These are phyloP conservation scores for Westerdykella aurantiaca DNA, from an alignment of 2,329 filamentous ascomycete genomes.

Conservation along the genomic window DNA sequence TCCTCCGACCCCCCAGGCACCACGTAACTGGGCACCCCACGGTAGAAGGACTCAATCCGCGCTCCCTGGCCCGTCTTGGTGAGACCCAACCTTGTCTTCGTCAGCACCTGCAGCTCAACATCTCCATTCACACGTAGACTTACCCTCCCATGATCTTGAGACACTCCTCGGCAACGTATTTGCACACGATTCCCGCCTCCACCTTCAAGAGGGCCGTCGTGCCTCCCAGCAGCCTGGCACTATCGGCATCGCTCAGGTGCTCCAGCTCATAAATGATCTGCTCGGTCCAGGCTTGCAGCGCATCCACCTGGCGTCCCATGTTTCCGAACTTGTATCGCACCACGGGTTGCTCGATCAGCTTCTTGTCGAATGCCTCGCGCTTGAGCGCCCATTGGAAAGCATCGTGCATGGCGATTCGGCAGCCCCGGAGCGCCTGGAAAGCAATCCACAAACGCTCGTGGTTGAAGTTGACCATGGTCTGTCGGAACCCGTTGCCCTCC, in stretches of 20 bases:
- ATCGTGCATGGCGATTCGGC: constrained; percentile 24
- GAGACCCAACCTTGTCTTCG: constrained; percentile 10
- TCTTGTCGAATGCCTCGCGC: constrained; percentile 29
- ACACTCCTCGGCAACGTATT: constrained; percentile 24
- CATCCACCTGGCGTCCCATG: constrained; percentile 13
- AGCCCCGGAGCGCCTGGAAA: constrained; percentile 25
- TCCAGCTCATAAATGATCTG: constrained; percentile 25
- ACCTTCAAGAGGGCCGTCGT: constrained; percentile 24
- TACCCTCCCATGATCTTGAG: constrained; percentile 23
- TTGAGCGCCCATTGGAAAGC: constrained; percentile 25
- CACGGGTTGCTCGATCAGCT: constrained; percentile 28
- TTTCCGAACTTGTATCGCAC: constrained; percentile 20
- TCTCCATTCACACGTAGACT: background rate
- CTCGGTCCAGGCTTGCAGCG: constrained; percentile 26
- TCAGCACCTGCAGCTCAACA: background rate
- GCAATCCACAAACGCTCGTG: constrained; percentile 31
- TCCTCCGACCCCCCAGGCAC: constrained; percentile 25
- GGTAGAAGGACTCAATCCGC: constrained; percentile 23
- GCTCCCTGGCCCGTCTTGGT: constrained; percentile 24
- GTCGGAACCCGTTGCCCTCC: constrained; percentile 24
- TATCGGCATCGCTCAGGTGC: constrained; percentile 15
- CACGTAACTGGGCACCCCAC: constrained; percentile 17
- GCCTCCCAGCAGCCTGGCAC: constrained; percentile 16
- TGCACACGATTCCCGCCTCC: constrained; percentile 20
- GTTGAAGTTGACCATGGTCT: constrained; percentile 32